phyloP scores from a whole-genome alignment of 371 early-diverging fungal genomes.

The Lichtheimia hyalospora region DNA sequence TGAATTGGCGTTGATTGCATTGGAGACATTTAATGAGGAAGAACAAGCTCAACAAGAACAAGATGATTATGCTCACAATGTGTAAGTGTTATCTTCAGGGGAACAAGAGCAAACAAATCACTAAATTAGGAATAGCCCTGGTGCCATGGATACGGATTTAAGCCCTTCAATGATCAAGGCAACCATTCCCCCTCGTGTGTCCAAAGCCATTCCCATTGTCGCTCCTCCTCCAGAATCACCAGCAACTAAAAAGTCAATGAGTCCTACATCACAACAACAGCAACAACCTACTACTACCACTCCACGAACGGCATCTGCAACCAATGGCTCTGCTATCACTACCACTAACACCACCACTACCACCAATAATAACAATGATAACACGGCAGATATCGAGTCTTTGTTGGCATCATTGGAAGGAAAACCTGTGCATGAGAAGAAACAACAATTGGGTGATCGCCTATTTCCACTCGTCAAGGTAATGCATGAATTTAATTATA shows the following conservation, averaged over 20 bases:
- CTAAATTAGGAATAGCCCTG: neutral
- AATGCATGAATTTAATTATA: conserved; percentile 4
- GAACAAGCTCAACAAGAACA: conserved; percentile 20
- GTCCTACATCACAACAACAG: conserved; percentile 1
- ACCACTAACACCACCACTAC: conserved; percentile 4
- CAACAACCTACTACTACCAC: neutral
- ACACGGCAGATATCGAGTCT: conserved; percentile 15
- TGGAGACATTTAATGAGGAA: conserved; percentile 36
- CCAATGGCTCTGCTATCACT: neutral
- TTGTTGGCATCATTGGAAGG: conserved; percentile 35
- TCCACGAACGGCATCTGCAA: neutral
- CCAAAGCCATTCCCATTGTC: conserved; percentile 43
- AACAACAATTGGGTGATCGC: conserved; percentile 44
- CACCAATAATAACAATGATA: neutral
- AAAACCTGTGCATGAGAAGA: conserved; percentile 32
- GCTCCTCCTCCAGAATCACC: conserved; percentile 14
- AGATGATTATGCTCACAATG: conserved; percentile 10
- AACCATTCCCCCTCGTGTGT: conserved; percentile 16
- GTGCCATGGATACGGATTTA: neutral
- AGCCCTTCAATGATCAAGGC: neutral
- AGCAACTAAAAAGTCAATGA: conserved; percentile 1
- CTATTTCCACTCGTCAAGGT: conserved; percentile 52
- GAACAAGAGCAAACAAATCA: neutral
- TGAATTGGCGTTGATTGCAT: conserved; percentile 38
- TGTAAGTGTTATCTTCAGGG: conserved; percentile 2